Conservation (phyloP, 164 flowering plant species). For the Chloranthus sessilifolius region DNA sequence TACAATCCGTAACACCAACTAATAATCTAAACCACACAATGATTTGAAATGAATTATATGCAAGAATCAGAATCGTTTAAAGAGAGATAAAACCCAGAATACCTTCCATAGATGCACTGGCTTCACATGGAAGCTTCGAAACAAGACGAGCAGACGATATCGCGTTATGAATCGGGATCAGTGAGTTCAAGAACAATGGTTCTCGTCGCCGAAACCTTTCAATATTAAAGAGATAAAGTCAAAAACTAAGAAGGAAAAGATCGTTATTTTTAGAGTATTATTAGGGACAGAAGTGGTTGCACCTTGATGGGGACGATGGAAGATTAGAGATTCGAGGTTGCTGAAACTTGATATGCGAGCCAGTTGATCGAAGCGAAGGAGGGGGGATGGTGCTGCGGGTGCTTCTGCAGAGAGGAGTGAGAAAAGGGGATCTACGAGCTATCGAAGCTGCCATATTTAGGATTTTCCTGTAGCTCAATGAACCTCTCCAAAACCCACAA, state of each 20-base stretch:
- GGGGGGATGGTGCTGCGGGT: slow-evolving; percentile 4
- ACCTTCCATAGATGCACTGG: slow-evolving; percentile 26
- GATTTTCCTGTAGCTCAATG: too few relatives aligned
- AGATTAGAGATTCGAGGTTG: slow-evolving; percentile 17
- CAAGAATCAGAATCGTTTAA: too few relatives aligned
- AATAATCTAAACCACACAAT: too few relatives aligned
- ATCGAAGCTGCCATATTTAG: slow-evolving; percentile 26
- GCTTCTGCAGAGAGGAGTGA: slow-evolving; percentile 23
- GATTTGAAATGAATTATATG: too few relatives aligned
- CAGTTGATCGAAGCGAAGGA: slow-evolving; percentile 14
- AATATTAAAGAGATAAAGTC: neutral
- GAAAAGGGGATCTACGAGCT: slow-evolving; percentile 25
- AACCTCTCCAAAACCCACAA: too few relatives aligned
- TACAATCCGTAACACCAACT: too few relatives aligned
- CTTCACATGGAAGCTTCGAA: slow-evolving; percentile 36
- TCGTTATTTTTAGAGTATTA: neutral
- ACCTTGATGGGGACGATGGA: neutral
- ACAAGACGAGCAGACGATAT: slow-evolving; percentile 45
- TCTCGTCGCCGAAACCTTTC: slow-evolving; percentile 36
- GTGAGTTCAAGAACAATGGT: slow-evolving; percentile 27
- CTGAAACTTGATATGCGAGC: too few relatives aligned
- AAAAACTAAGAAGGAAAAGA: neutral
- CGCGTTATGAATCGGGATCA: slow-evolving; percentile 33
- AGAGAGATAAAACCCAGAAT: neutral
- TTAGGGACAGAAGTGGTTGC: neutral